These are phyloP conservation scores for Calycina herbarum DNA, from an alignment of 2,329 filamentous ascomycete species.

Conservation along the genomic window DNA sequence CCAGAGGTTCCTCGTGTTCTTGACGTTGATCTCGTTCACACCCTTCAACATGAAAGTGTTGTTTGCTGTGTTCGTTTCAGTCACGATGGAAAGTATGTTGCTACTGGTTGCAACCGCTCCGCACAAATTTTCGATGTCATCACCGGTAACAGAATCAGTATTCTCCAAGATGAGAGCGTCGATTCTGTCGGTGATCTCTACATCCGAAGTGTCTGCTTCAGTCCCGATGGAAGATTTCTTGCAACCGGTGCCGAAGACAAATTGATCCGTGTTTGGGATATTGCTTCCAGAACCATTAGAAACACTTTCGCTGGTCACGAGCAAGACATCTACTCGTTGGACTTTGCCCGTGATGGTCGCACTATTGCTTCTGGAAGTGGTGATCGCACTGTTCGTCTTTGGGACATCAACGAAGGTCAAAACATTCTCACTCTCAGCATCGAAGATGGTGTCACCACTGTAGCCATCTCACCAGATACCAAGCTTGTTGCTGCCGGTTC, in stretches of 20 bases:
- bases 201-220: conserved; percentile 98
- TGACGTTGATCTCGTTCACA: conserved; percentile 93
- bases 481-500: conserved; percentile 93
- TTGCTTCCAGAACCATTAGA: conserved; percentile 76
- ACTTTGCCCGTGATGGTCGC: conserved; percentile 90
- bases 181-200: conserved; percentile 91
- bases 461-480: conserved; percentile 94
- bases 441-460: conserved; percentile 95
- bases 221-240: conserved; percentile 88
- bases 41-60: conserved; percentile 89
- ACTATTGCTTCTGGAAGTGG: conserved; percentile 95
- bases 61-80: conserved; percentile 99
- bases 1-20: conserved; percentile 83
- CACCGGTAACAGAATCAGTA: conserved; percentile 82
- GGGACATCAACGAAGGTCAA: conserved; percentile 86
- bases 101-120: conserved; percentile 96
- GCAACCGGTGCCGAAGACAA: conserved; percentile 98
- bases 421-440: conserved; percentile 86
- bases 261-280: conserved; percentile 97
- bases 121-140: conserved; percentile 98
- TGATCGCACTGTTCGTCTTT: conserved; percentile 90
- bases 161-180: conserved; percentile 84
- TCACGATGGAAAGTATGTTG: conserved; percentile 90
- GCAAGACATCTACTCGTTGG: conserved; percentile 96
- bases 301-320: conserved; percentile 96